Evolutionary conservation across 148 eudicot species (phyloP).

Genomic region (Suaeda aralocaspica): DNA sequence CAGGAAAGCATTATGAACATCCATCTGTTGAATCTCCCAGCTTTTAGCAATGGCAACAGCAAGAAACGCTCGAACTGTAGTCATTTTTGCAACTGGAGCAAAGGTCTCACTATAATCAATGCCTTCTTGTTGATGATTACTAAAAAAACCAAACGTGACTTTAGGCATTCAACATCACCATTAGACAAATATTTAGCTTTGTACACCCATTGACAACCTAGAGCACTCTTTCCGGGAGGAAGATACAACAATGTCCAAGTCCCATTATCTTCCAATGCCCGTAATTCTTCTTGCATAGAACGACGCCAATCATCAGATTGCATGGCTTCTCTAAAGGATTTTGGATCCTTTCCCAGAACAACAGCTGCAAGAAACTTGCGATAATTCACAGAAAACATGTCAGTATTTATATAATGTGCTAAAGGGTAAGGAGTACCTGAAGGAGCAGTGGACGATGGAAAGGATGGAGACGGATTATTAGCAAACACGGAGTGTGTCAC

Average conservation of each 20-base stretch:
- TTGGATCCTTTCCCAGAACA: background rate
- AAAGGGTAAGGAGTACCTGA: conserved; percentile 3
- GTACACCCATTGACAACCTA: no score
- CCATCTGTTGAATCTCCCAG: no score
- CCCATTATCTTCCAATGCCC: background rate
- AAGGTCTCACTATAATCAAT: no score
- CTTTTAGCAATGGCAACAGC: no score
- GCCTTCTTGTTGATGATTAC: background rate
- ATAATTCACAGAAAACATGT: background rate
- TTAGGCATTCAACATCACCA: background rate
- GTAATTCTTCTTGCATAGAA: background rate
- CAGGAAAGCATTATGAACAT: no score
- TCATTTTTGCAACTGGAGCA: no score
- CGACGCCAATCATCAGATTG: background rate
- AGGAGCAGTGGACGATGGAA: background rate
- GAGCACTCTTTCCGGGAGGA: no score
- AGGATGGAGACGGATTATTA: background rate
- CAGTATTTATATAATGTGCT: background rate
- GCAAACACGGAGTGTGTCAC: background rate
- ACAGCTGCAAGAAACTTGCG: background rate
- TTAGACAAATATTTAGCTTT: no score
- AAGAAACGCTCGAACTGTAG: no score
- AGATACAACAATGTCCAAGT: no score
- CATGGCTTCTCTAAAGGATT: background rate
- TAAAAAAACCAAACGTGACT: background rate